A percentile compares a stretch with the other conserved stretches of the same genome.
Conservation (phyloP, 768 basidiomycete genomes). For the Hypsizygus marmoreus region DNA sequence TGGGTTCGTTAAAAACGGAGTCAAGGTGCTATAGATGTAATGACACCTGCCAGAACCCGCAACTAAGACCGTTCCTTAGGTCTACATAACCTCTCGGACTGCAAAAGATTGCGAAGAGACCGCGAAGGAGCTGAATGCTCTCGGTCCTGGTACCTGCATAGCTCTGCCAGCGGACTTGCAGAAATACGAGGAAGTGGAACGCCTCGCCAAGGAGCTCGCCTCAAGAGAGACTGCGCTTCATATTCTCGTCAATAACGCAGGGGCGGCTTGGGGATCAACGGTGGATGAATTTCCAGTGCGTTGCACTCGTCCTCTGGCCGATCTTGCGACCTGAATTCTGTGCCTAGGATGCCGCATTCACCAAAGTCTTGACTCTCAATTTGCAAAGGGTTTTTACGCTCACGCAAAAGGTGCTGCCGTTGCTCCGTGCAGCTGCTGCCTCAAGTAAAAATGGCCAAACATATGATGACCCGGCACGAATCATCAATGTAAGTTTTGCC, state of each 20-base stretch:
- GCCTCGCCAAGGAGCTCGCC: conserved; percentile 50
- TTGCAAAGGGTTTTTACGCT: conserved; percentile 65
- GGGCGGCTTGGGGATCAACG: conserved; percentile 54
- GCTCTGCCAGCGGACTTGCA: conserved; percentile 57
- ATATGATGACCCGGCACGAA: conserved; percentile 51
- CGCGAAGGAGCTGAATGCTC: conserved; percentile 49
- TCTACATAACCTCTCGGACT: conserved; percentile 65
- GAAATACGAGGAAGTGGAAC: conserved; percentile 52
- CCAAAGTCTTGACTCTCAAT: conserved; percentile 63
- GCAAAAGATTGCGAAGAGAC: conserved; percentile 52
- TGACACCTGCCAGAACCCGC: conserved; percentile 32
- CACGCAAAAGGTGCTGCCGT: conserved; percentile 60
- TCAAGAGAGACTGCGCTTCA: conserved; percentile 55
- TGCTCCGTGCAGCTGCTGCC: conserved; percentile 49
- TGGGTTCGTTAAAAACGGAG: conserved; percentile 64
- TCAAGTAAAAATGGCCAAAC: conserved; percentile 35
- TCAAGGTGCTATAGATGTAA: conserved; percentile 30
- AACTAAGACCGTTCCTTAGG: conserved; percentile 28
- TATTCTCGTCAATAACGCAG: conserved; percentile 67
- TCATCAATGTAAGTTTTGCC: conserved; percentile 51
- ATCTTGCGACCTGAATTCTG: conserved; percentile 10
- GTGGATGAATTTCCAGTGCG: conserved; percentile 49
- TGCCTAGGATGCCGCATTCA: conserved; percentile 54
- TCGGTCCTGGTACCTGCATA: conserved; percentile 58
- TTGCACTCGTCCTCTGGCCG: conserved; percentile 11